These are phyloP conservation scores for Globisporangium camurandrum DNA, from an alignment of 352 stramenopile species.

Conservation along the genomic window DNA sequence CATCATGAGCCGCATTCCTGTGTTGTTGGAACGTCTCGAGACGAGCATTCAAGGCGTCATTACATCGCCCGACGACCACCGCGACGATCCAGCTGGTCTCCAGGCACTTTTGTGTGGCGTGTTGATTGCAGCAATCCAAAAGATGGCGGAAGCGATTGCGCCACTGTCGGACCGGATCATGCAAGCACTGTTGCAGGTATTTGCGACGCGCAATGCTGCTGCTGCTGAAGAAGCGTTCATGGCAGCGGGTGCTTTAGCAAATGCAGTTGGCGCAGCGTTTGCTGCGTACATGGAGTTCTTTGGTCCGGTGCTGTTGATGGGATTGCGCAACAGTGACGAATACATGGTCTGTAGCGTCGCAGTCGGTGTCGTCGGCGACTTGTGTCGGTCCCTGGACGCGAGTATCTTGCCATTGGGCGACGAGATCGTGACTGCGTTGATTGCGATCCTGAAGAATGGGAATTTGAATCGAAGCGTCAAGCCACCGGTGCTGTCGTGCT, in stretches of 20 bases:
- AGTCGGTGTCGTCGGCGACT: conserved; percentile 93
- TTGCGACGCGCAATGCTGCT: conserved; percentile 89
- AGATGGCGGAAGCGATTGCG: conserved; percentile 85
- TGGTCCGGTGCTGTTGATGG: conserved; percentile 87
- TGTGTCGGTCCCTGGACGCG: conserved; percentile 89
- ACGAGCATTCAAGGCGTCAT: conserved; percentile 54
- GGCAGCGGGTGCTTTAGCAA: conserved; percentile 89
- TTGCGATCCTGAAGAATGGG: conserved; percentile 94
- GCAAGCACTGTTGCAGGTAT: conserved; percentile 92
- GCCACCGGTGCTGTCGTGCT: conserved; percentile 93
- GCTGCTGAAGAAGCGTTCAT: conserved; percentile 96
- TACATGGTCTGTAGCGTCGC: conserved; percentile 95
- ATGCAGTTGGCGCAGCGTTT: conserved; percentile 90
- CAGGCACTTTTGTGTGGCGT: conserved; percentile 87
- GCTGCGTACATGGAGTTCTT: conserved; percentile 95
- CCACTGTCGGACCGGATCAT: conserved; percentile 92
- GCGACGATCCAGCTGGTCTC: conserved; percentile 64
- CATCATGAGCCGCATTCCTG: conserved; percentile 72
- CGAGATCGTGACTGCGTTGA: conserved; percentile 90
- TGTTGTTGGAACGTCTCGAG: conserved; percentile 75
- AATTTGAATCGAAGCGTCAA: conserved; percentile 93
- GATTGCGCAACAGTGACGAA: conserved; percentile 92
- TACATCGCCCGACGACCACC: conserved; percentile 67
- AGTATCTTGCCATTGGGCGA: conserved; percentile 92
- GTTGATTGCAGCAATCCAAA: conserved; percentile 91